Evolutionary conservation across 2,329 filamentous ascomycete species (phyloP).

Genomic region (Phialophora macrospora): DNA sequence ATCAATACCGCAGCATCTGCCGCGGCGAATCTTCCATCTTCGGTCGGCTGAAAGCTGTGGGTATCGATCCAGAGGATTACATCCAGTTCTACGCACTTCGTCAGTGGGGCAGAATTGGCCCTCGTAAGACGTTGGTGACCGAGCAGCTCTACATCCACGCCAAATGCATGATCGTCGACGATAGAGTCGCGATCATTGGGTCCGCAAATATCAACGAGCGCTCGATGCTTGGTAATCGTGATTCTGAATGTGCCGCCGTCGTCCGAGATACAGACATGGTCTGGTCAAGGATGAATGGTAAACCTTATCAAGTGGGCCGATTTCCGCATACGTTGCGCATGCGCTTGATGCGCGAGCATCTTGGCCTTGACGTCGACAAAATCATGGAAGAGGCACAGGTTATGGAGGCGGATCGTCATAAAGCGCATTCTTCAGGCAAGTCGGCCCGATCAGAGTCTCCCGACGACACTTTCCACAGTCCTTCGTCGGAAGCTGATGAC

Average conservation of each 20-base stretch:
- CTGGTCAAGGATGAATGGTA: constrained; percentile 86
- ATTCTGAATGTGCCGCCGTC: constrained; percentile 89
- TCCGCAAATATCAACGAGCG: constrained; percentile 99
- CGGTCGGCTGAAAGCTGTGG: constrained; percentile 74
- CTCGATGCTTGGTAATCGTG: constrained; percentile 88
- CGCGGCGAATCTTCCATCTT: constrained; percentile 92
- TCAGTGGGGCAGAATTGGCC: constrained; percentile 88
- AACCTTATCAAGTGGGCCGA: constrained; percentile 85
- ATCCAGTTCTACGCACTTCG: constrained; percentile 93
- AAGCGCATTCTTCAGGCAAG: constrained; percentile 56
- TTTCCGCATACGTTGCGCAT: constrained; percentile 93
- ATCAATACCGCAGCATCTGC: constrained; percentile 94
- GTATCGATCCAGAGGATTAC: constrained; percentile 92
- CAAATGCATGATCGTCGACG: constrained; percentile 95
- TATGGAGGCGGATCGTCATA: constrained; percentile 66
- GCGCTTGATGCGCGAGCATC: constrained; percentile 93
- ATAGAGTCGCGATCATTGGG: constrained; percentile 89
- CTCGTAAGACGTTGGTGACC: constrained; percentile 80
- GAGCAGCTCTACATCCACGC: constrained; percentile 98
- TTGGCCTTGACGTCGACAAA: constrained; percentile 93
- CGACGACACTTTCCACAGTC: constrained; percentile 35
- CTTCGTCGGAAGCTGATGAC: constrained; percentile 25
- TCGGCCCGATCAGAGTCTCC: constrained; percentile 36
- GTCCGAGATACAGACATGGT: constrained; percentile 93
- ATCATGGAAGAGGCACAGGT: constrained; percentile 78